A percentile compares a stretch with the other conserved stretches of the same genome.
phyloP scores from a whole-genome alignment of 164 flowering plant genomes.

The Magnolia kwangsiensis region DNA sequence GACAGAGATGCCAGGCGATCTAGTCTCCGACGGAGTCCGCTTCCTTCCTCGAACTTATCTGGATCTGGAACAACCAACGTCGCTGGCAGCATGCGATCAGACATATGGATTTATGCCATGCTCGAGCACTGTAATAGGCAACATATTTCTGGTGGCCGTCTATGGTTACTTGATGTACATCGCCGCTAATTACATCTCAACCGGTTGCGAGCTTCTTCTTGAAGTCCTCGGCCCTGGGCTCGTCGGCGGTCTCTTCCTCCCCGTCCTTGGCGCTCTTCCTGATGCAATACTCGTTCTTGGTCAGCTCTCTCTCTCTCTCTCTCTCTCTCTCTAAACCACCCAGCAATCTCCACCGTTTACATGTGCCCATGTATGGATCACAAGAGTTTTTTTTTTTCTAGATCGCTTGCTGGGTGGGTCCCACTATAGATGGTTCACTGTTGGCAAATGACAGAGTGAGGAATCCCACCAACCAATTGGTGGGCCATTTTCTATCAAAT shows the following conservation, averaged over 20 bases:
- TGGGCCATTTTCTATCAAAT: too few species aligned
- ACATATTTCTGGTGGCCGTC: slow-evolving; percentile 46
- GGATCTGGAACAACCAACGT: neutral
- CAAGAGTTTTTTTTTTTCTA: too few species aligned
- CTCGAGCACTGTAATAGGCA: slow-evolving; percentile 44
- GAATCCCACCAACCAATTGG: too few species aligned
- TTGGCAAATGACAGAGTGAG: too few species aligned
- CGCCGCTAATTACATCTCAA: slow-evolving; percentile 67
- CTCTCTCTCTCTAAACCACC: neutral
- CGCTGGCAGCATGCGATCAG: slow-evolving; percentile 36
- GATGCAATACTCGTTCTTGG: slow-evolving; percentile 88
- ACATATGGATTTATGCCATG: slow-evolving; percentile 70
- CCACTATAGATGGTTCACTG: too few species aligned
- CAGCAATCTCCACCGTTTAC: too few species aligned
- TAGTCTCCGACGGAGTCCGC: slow-evolving; percentile 27
- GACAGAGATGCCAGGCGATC: slow-evolving; percentile 16
- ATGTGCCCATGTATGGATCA: too few species aligned
- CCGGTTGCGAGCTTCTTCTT: slow-evolving; percentile 76
- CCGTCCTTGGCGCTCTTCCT: slow-evolving; percentile 90
- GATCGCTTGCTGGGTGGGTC: too few species aligned
- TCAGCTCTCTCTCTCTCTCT: slow-evolving; percentile 11
- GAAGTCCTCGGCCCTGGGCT: slow-evolving; percentile 87
- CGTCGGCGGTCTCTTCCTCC: slow-evolving; percentile 83
- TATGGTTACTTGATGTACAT: slow-evolving; percentile 69
- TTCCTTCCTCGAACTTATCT: neutral